Evolutionary conservation across 2,329 filamentous ascomycete genomes (phyloP), one percentile per base, ranked within the genome.

Genomic region (Polytolypa hystricis): DNA sequence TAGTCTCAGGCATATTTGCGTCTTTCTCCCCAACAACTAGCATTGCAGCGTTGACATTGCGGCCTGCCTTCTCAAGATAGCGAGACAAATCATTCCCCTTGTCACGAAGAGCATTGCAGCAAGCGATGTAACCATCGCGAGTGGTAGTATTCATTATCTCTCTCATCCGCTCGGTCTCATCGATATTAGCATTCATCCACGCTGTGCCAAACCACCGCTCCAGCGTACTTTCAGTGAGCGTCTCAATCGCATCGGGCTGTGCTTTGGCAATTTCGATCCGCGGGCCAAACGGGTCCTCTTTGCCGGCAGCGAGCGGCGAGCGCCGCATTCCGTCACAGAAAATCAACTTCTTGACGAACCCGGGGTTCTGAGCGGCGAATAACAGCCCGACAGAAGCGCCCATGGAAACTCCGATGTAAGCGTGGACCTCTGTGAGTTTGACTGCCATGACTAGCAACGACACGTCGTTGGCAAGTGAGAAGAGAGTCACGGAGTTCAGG

Each of bases 401-500:
- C 60, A 68, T 65, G 8, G 63, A 67, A 1, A 67, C 61, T 2
- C 64, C 64, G 5, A 68, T 49, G 64, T 63, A 68, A 3, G 57
- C 55, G 37, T 45, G 28, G 12, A 45, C 12, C 17, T 34, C 52
- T 5, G 44, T 43, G 23, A 47, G 45, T 27, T 35, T 30, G 3
- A 64, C 50, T 11, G 53, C 41, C 1, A 42, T 30, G 1, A 67
- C 46, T 4, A 67, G 54, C 7, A n/a, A 7, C n/a, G 7, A 7
- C 7, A 25, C 21, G n/a, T 25, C 21, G n/a, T 7, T 25, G 21
- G 7, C n/a, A 7, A 25, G 21, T 7, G 21, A 7, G n/a, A 7
- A n/a, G 21, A 25, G n/a, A 7, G 21, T 25, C n/a, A 25, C 21
- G 21, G 7, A 7, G 21, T 25, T 25, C 21, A n/a, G 21, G 21